phyloP scores from a whole-genome alignment of 2,329 filamentous ascomycete species.

The Arthrobotrys sphaeroides region DNA sequence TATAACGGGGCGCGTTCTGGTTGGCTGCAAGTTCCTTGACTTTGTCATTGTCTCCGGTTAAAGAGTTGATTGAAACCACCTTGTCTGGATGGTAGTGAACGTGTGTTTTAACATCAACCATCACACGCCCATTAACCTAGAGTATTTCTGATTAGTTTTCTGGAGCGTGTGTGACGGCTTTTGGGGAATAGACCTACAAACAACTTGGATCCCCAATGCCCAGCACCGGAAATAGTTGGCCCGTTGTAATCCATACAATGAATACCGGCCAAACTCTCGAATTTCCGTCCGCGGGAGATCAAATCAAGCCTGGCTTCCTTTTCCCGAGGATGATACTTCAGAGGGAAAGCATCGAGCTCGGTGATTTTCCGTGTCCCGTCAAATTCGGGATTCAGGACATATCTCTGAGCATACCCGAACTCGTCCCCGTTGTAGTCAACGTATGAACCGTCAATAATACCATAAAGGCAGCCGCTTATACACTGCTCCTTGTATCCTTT shows the following conservation, averaged over 20 bases:
- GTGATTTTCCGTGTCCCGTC: slow-evolving; percentile 64
- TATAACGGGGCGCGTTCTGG: slow-evolving; percentile 6
- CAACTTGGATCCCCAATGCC: slow-evolving; percentile 53
- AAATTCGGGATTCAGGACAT: slow-evolving; percentile 62
- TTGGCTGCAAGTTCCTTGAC: neutral
- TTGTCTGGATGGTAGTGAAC: slow-evolving; percentile 55
- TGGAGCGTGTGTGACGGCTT: neutral
- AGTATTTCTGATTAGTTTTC: slow-evolving; percentile 56
- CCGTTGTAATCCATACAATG: slow-evolving; percentile 65
- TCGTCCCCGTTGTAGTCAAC: slow-evolving; percentile 66
- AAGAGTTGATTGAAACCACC: slow-evolving; percentile 9
- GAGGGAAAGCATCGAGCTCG: slow-evolving; percentile 63
- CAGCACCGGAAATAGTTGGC: slow-evolving; percentile 46
- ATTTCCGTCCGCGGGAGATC: slow-evolving; percentile 63
- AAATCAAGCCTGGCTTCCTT: slow-evolving; percentile 61
- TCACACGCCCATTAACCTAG: slow-evolving; percentile 60
- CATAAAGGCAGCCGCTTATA: slow-evolving; percentile 60
- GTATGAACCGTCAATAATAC: slow-evolving; percentile 61
- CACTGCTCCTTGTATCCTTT: slow-evolving; percentile 58
- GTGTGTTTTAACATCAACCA: slow-evolving; percentile 61
- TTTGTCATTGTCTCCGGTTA: slow-evolving; percentile 35
- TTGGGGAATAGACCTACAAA: slow-evolving; percentile 15
- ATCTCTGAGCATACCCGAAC: slow-evolving; percentile 63
- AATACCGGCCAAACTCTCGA: slow-evolving; percentile 64
- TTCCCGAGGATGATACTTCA: slow-evolving; percentile 62